phyloP scores from a whole-genome alignment of 306 rosid species.

The Macrotyloma uniflorum region DNA sequence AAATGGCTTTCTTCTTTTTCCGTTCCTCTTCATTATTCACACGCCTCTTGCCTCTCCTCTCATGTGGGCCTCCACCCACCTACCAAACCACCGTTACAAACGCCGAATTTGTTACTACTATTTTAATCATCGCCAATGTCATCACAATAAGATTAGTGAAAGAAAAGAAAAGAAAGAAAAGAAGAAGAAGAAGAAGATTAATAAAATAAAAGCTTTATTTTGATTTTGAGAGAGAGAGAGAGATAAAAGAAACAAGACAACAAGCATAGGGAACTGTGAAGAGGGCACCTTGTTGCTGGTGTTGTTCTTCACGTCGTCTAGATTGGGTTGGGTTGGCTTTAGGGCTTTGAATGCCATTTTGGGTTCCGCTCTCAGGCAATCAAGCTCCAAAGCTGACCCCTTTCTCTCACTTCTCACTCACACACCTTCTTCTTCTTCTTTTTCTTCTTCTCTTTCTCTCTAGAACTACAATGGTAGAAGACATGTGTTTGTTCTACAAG shows the following conservation, averaged over 20 bases:
- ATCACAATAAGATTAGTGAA: not conserved
- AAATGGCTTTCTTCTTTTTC: not conserved
- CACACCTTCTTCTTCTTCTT: slow-evolving; percentile 9
- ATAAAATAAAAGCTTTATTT: not conserved
- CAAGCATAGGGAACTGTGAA: slow-evolving; percentile 21
- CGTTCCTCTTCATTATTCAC: not conserved
- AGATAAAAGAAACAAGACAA: not conserved
- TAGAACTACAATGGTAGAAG: slow-evolving; percentile 64
- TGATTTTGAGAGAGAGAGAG: slow-evolving; percentile 7
- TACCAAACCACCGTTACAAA: slow-evolving; percentile 26
- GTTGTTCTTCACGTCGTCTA: slow-evolving; percentile 5
- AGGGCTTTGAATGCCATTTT: slow-evolving; percentile 33
- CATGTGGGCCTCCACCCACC: slow-evolving; percentile 32
- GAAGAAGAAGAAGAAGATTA: not conserved
- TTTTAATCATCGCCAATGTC: not conserved
- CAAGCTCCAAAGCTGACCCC: slow-evolving; percentile 43
- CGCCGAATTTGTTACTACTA: not conserved
- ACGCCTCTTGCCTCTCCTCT: slow-evolving; percentile 16
- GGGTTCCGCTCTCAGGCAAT: slow-evolving; percentile 25
- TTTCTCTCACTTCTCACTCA: slow-evolving; percentile 1
- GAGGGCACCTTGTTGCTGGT: not conserved
- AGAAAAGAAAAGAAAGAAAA: not conserved
- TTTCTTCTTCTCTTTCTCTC: not conserved
- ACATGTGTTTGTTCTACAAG: slow-evolving; percentile 70
- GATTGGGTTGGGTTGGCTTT: slow-evolving; percentile 14